Evolutionary conservation across 2,329 filamentous ascomycete genomes (phyloP).

Genomic region (Cordyceps militaris): DNA sequence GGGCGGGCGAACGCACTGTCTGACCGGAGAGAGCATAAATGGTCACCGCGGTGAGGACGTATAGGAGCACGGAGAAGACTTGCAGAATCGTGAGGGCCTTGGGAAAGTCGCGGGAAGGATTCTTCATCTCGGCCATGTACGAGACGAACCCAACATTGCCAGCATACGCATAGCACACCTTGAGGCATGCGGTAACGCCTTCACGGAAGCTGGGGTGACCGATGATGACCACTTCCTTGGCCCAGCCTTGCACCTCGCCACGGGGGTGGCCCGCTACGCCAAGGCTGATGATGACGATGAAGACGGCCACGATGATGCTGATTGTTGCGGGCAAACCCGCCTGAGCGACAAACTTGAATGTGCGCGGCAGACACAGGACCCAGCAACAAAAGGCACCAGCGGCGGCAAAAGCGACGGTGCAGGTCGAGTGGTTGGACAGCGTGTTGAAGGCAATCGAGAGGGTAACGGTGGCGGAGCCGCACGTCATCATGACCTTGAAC

Average conservation of each 20-base stretch:
- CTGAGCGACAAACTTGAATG: conserved; percentile 41
- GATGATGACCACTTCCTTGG: conserved; percentile 24
- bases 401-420: conserved; percentile 59
- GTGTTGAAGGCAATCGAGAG: conserved; percentile 64
- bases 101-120: conserved; percentile 26
- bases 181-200: conserved; percentile 27
- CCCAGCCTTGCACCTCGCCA: conserved; percentile 22
- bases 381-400: conserved; percentile 57
- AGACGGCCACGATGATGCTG: conserved; percentile 28
- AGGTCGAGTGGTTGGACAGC: conserved; percentile 52
- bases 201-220: conserved; percentile 25
- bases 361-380: conserved; percentile 58
- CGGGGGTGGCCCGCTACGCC: conserved; percentile 24
- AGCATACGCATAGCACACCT: conserved; percentile 30
- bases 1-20: conserved; percentile 26
- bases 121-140: conserved; percentile 29
- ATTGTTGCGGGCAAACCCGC: conserved; percentile 27
- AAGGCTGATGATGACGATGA: conserved; percentile 32
- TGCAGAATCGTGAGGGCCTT: conserved; percentile 26
- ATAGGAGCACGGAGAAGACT: conserved; percentile 26
- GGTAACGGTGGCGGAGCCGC: conserved; percentile 58
- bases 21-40: conserved; percentile 28
- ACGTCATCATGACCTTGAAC: conserved; percentile 65
- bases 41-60: conserved; percentile 25
- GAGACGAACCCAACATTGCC: conserved; percentile 32